Percentiles rank a stretch among this genome's conserved stretches.
These are phyloP conservation scores for Phytophthora litchii DNA, from an alignment of 352 stramenopile species.

Conservation along the genomic window DNA sequence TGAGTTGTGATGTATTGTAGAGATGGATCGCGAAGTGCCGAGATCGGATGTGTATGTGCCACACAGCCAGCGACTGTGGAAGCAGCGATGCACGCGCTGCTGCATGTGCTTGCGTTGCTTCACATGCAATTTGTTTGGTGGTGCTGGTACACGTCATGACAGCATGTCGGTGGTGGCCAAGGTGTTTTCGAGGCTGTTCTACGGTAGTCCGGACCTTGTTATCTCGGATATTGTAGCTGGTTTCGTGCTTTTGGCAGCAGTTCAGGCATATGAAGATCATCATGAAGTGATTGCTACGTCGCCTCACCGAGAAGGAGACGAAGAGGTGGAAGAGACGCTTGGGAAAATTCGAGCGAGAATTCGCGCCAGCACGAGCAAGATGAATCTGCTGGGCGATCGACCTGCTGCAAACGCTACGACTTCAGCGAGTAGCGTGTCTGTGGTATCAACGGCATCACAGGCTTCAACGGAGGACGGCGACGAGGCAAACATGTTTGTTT, in stretches of 20 bases:
- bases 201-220: conserved; percentile 86
- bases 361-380: conserved; percentile 31
- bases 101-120: conserved; percentile 84
- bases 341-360: conserved; percentile 57
- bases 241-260: conserved; percentile 80
- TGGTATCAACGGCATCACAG: conserved; percentile 24
- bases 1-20: conserved; percentile 31
- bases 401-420: conserved; percentile 2
- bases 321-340: conserved; percentile 54
- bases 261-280: conserved; percentile 79
- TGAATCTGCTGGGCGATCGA: conserved; percentile 15
- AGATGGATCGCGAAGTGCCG: conserved; percentile 60
- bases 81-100: conserved; percentile 75
- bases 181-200: conserved; percentile 85
- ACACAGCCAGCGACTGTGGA: conserved; percentile 71
- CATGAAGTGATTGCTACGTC: conserved; percentile 41
- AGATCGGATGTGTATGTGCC: conserved; percentile 87
- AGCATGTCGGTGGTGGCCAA: conserved; percentile 90
- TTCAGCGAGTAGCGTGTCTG: conserved; percentile 17
- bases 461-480: conserved; percentile 31
- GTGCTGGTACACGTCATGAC: conserved; percentile 82
- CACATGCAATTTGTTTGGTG: conserved; percentile 89
- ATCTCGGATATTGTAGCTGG: conserved; percentile 89
- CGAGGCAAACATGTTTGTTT: conserved; percentile 43
- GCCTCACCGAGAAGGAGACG: conserved; percentile 32